Percentiles rank a stretch among this genome's conserved stretches.
Evolutionary conservation across 2,329 filamentous ascomycete genomes (phyloP).

Genomic region (Calonectria multiphialidica): DNA sequence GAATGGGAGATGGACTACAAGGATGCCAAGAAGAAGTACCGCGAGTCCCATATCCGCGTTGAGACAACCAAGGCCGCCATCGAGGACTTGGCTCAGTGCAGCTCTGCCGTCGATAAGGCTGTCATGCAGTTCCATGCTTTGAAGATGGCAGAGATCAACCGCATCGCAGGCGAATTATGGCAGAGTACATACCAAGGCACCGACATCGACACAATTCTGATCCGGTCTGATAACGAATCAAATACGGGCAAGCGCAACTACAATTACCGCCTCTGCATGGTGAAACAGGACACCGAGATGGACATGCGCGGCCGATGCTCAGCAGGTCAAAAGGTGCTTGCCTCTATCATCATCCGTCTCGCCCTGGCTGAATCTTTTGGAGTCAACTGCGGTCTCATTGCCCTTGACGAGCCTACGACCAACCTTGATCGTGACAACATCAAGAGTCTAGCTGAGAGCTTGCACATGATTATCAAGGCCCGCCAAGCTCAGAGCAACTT

Average conservation of each 20-base stretch:
- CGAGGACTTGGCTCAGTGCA: conserved; percentile 88
- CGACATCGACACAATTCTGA: conserved; percentile 96
- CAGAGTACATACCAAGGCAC: conserved; percentile 96
- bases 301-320: conserved; percentile 99
- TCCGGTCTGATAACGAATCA: conserved; percentile 89
- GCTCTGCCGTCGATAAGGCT: conserved; percentile 88
- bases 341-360: conserved; percentile 96
- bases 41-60: conserved; percentile 89
- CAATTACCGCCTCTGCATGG: conserved; percentile 98
- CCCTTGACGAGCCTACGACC: conserved; percentile 96
- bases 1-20: conserved; percentile 92
- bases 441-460: conserved; percentile 83
- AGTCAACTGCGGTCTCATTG: conserved; percentile 94
- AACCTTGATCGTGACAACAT: conserved; percentile 98
- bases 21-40: conserved; percentile 83
- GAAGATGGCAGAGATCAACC: conserved; percentile 99
- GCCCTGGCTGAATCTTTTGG: conserved; percentile 97
- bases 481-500: conserved; percentile 92
- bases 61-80: conserved; percentile 94
- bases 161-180: conserved; percentile 96
- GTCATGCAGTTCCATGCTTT: conserved; percentile 97
- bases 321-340: conserved; percentile 95
- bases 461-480: conserved; percentile 88
- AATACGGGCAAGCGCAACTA: conserved; percentile 82
- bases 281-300: conserved; percentile 97